Evolutionary conservation across 2,329 filamentous ascomycete species (phyloP), one percentile per base, ranked within the genome.

Genomic region (Proliferodiscus dingleyae): DNA sequence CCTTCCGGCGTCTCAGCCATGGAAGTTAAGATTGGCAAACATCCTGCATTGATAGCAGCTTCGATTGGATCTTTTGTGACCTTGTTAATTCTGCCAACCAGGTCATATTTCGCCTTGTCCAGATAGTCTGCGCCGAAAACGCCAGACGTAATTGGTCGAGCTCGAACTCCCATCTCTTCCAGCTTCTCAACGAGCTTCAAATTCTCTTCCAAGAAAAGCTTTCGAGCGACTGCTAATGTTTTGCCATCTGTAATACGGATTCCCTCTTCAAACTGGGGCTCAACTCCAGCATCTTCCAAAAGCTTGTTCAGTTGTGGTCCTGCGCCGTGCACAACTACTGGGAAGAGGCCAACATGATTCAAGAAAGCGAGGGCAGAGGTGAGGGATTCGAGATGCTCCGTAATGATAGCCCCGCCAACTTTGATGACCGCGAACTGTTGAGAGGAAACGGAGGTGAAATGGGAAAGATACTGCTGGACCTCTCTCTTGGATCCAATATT

Each of bases 341-440:
- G 93, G 70, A 89, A 96, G 32, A 98, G 78, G 32, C 90, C 89
- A 63, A 97, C 89, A 73, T 95, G 87, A 70, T 95, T 91, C 40
- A 97, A 80, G 70, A 97, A 94, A 22, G 89, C 85, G 48, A 97
- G 76, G 40, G 87, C 90, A 45, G 86, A 85, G 64, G 89, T 95
- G 45, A 98, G 80, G 61, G 90, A 89, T 66, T 95, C 87, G 45
- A 97, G 77, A 68, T 96, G 86, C 65, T 97, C 90, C 50, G 89
- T 95, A 61, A 98, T 78, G 61, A 97, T 96, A 53, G 91, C 93
- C 52, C 91, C 93, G 51, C 91, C 93, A 45, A 97, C 91, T 74
- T 98, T 98, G 70, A 98, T 95, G 39, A 98, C 91, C 56, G 90
- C 91, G 67, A 97, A 98, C 64, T 95, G 89, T 72, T 97, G 90